Conservation (phyloP, 257 asterid species). For the Solanum sejunctum region DNA sequence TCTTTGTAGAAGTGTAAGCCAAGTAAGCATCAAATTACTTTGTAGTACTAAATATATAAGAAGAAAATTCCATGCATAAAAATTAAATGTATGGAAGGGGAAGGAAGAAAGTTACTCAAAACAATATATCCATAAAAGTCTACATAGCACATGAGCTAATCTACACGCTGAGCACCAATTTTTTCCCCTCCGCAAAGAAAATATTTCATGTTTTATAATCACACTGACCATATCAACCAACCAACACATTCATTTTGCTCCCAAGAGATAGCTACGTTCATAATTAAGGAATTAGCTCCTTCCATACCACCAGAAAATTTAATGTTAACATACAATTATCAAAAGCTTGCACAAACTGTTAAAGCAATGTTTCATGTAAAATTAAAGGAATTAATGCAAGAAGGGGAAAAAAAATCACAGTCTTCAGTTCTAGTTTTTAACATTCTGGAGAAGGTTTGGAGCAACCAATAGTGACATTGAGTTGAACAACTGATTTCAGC, state of each 20-base stretch:
- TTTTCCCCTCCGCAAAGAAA: background rate
- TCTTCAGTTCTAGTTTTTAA: background rate
- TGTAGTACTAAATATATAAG: background rate
- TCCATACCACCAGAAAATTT: background rate
- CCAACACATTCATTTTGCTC: background rate
- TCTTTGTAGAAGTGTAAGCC: background rate
- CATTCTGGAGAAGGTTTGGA: background rate
- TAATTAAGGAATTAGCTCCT: background rate
- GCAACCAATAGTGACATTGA: background rate
- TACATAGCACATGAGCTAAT: background rate
- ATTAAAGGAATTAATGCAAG: background rate
- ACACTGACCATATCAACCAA: background rate
- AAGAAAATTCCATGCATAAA: background rate
- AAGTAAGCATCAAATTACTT: background rate
- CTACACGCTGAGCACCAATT: background rate
- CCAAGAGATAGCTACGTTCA: background rate
- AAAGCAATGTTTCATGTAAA: background rate
- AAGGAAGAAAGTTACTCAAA: background rate
- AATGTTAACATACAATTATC: background rate
- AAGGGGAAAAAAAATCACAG: background rate
- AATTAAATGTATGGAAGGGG: background rate
- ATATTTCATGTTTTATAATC: background rate
- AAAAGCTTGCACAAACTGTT: background rate
- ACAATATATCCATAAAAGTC: background rate
- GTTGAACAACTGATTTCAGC: background rate